Percentiles rank a stretch among this genome's conserved stretches.
Conservation (phyloP, 1,284 basidiomycete species). For the Macrocystidia cucumis region DNA sequence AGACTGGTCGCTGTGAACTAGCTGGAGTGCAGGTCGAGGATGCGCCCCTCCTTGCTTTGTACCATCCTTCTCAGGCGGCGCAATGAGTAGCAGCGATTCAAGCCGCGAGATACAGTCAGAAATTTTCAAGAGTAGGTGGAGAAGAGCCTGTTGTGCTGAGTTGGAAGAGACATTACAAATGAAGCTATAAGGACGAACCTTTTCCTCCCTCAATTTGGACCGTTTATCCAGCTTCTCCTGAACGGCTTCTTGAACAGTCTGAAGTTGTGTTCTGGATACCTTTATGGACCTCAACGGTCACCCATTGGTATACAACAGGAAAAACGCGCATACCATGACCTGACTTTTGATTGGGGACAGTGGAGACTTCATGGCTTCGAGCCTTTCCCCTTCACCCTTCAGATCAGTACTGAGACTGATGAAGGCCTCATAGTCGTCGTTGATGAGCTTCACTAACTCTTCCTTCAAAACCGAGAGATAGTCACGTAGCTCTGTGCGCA, state of each 20-base stretch:
- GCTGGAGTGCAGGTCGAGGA: too few relatives aligned
- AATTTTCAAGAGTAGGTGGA: constrained; percentile 82
- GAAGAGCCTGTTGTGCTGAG: constrained; percentile 46
- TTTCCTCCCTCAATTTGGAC: constrained; percentile 73
- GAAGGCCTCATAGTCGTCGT: constrained; percentile 97
- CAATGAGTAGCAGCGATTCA: constrained; percentile 72
- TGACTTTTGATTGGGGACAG: constrained; percentile 55
- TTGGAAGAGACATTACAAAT: neutral
- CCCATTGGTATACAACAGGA: neutral
- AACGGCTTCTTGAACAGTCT: constrained; percentile 64
- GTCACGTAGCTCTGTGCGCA: constrained; percentile 80
- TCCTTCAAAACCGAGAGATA: constrained; percentile 83
- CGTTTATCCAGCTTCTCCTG: constrained; percentile 72
- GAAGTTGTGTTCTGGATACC: constrained; percentile 60
- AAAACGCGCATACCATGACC: constrained; percentile 51
- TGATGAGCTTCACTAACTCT: constrained; percentile 91
- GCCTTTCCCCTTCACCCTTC: constrained; percentile 70
- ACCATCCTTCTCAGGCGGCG: constrained; percentile 32
- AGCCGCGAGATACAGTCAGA: constrained; percentile 82
- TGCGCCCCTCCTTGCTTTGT: too few relatives aligned
- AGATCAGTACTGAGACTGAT: constrained; percentile 91
- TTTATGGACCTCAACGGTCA: constrained; percentile 23
- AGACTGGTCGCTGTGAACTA: too few relatives aligned
- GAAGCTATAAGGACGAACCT: constrained; percentile 39
- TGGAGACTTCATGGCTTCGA: constrained; percentile 63